These are phyloP conservation scores for Hirsutella rhossiliensis DNA, from an alignment of 2,329 filamentous ascomycete genomes.

Conservation along the genomic window DNA sequence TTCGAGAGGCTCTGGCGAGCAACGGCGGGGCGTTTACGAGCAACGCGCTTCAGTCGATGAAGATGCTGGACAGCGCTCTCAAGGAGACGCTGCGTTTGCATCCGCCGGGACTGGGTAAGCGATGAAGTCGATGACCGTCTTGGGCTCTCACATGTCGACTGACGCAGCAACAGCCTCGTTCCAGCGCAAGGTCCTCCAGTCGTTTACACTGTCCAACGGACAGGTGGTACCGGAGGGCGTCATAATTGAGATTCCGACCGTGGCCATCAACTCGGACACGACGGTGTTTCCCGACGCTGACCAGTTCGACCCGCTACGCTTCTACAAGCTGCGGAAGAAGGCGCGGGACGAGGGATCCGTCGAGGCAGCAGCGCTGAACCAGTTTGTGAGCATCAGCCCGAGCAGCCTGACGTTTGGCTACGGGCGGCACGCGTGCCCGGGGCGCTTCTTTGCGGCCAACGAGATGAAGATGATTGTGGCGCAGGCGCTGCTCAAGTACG, in stretches of 20 bases:
- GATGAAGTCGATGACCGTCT: not conserved
- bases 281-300: conserved; percentile 14
- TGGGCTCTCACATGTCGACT: not conserved
- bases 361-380: conserved; percentile 9
- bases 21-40: conserved; percentile 22
- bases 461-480: conserved; percentile 38
- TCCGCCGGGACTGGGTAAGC: not conserved
- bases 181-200: not conserved
- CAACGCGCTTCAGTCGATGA: conserved; percentile 23
- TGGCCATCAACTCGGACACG: not conserved
- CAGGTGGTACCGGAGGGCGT: not conserved
- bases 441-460: conserved; percentile 38
- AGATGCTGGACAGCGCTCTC: not conserved
- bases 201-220: not conserved
- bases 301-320: conserved; percentile 34
- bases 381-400: conserved; percentile 35
- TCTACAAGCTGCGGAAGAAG: conserved; percentile 24
- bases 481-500: conserved; percentile 35
- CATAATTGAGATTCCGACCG: not conserved
- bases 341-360: conserved; percentile 12
- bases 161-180: not conserved
- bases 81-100: not conserved
- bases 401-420: conserved; percentile 38
- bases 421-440: conserved; percentile 38
- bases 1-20: conserved; percentile 16